Base-by-base conservation (phyloP, 2,329 filamentous ascomycete species). In the Phaeoacremonium minimum region DNA sequence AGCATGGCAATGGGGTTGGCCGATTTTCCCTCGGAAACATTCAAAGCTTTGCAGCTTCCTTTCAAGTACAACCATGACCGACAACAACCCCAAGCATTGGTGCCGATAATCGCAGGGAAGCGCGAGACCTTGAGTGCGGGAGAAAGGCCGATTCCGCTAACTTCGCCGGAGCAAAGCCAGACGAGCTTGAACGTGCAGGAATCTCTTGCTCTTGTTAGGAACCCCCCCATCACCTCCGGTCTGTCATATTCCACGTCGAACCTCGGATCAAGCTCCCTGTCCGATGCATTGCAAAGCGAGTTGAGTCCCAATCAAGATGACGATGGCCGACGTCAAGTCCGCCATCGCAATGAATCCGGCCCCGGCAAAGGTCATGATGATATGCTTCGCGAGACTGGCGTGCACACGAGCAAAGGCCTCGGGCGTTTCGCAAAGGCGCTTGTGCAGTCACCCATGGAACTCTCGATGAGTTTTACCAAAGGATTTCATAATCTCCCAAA, bases 401-500 rank as follows among this genome's bases (percentile, higher is more conserved):
- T 82, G 15, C 75, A 75, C 33, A 77, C 83, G 13, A 73, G 77
- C 2, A 80, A 77, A 45, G 78, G 81, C 2, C 71, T 87, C 30
- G 73, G 77, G 15, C 75, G 78, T 11, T 81, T 89, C 30, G 75
- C 88, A 8, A 73, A 74, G 9, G 80, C 83, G 16, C 75, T 84
- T 5, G 68, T 88, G 37, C 85, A 84, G 47, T 81, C 83, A 3
- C 87, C 88, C 0, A 83, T 91, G 72, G 85, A 91, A 52, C 83
- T 94, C 44, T 85, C 85, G 15, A 61, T 94, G 26, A 83, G 83
- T 3, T 61, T 93, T 30, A 83, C 87, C 2, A 84, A 82, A 57
- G 87, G 87, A 0, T 91, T 94, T 54, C 83, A 88, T 52, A 93
- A 94, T 48, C 80, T 85, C 5, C 87, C 88, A 1, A 80, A 77